Evolutionary conservation across 148 eudicot genomes (phyloP), one percentile per base, ranked within the genome.

Genomic region (Rhododendron kiyosumense): DNA sequence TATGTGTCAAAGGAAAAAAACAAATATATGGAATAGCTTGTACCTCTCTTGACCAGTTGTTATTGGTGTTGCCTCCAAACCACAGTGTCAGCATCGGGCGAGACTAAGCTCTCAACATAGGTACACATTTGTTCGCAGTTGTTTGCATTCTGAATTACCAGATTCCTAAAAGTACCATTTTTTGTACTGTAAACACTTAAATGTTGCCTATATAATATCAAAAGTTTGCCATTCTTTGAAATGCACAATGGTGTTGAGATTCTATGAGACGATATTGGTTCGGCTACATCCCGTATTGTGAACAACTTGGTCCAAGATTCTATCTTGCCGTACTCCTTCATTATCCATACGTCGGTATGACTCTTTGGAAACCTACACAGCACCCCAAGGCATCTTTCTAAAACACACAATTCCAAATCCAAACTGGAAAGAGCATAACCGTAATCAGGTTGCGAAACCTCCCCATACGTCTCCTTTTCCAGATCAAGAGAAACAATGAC

Each of bases 221-320:
- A 63, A 54, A 90, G 51, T 49, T 89, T 83, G 11, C 91, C 92
- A n/a, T 38, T 75, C 24, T 38, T 81, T 54, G 84, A 36, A 76
- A 87, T 5, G 22, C 73, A 81, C 54, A 89, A 43, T 4, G 89
- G 88, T 2, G 15, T 11, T 9, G 86, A 75, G 46, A 43, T 84
- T 46, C 20, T 32, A 52, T 7, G 34, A 9, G 7, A 77, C 28
- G 45, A 36, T 36, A 36, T 2, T 15, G 87, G 87, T 34, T 81
- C 87, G 34, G 48, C 65, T 81, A 79, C 7, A 82, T 86, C 86
- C 7, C 85, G 76, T 36, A 93, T 84, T 2, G 83, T 30, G n/a
- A 84, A 83, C 86, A 88, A 34, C 78, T 89, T 92, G 22, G 80
- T 81, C 94, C 94, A 92, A 32, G 93, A 91, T 17, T 90, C 89